These are phyloP conservation scores for Globisporangium yorkense DNA, from an alignment of 352 stramenopile genomes.

Conservation along the genomic window DNA sequence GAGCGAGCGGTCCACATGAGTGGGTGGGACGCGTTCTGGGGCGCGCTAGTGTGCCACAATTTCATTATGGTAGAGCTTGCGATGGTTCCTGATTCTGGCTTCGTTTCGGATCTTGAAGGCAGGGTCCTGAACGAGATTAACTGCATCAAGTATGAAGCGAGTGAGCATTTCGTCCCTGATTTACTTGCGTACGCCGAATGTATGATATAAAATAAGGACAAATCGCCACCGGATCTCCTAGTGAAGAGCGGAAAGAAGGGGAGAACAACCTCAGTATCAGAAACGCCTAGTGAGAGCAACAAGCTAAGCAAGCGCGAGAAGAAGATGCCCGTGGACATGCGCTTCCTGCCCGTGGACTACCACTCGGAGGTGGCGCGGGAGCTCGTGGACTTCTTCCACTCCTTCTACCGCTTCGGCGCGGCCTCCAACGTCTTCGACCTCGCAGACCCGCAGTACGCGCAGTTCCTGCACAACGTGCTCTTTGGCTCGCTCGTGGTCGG, in stretches of 20 bases:
- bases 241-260: too few species aligned
- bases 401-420: slow-evolving; percentile 69
- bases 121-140: too few species aligned
- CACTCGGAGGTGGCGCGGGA: slow-evolving; percentile 58
- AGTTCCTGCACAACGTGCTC: slow-evolving; percentile 70
- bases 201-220: too few species aligned
- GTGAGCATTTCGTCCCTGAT: too few species aligned
- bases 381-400: slow-evolving; percentile 71
- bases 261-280: background rate
- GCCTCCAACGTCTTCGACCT: slow-evolving; percentile 52
- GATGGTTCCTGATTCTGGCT: background rate
- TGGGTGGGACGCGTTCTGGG: background rate
- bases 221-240: too few species aligned
- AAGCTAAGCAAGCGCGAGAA: background rate
- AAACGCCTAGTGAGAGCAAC: background rate
- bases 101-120: too few species aligned
- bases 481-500: slow-evolving; percentile 60
- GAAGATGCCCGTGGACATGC: slow-evolving; percentile 19
- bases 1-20: background rate
- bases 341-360: slow-evolving; percentile 61
- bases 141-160: too few species aligned
- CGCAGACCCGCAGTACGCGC: slow-evolving; percentile 36
- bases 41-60: background rate
- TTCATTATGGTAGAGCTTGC: background rate
- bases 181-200: too few species aligned